Conservation (phyloP, 2,329 filamentous ascomycete species). For the Akanthomyces uredinophilus region DNA sequence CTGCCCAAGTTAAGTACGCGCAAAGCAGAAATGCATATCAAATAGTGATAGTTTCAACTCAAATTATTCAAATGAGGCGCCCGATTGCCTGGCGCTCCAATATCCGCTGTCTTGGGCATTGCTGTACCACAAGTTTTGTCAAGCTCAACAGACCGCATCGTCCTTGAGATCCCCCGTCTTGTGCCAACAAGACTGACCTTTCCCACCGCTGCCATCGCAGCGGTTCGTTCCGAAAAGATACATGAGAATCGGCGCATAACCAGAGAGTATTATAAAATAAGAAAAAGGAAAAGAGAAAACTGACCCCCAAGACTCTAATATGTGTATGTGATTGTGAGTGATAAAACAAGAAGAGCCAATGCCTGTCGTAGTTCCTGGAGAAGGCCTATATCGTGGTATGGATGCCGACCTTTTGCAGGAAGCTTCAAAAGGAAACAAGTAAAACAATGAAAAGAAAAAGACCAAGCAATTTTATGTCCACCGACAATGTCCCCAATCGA, state of each 20-base stretch:
- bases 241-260: constrained; percentile 13
- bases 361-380: constrained; percentile 22
- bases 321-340: constrained; percentile 15
- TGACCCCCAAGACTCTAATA: constrained; percentile 29
- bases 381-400: constrained; percentile 10
- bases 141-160: not conserved
- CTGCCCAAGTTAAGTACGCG: not conserved
- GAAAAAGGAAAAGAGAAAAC: constrained; percentile 22
- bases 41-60: constrained; percentile 1
- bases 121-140: constrained; percentile 1
- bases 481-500: constrained; percentile 20
- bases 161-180: not conserved
- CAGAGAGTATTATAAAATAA: constrained; percentile 20
- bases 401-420: not conserved
- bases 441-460: constrained; percentile 16
- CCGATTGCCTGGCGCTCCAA: constrained; percentile 12
- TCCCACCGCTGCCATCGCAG: constrained; percentile 2
- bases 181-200: constrained; percentile 4
- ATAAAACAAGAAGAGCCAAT: constrained; percentile 21
- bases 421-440: constrained; percentile 1
- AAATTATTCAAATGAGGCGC: constrained; percentile 16
- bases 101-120: constrained; percentile 12
- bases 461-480: constrained; percentile 16
- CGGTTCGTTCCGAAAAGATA: constrained; percentile 12
- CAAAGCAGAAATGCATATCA: not conserved